These are phyloP conservation scores for Exserohilum turcica DNA, from an alignment of 2,329 filamentous ascomycete genomes.

Conservation along the genomic window DNA sequence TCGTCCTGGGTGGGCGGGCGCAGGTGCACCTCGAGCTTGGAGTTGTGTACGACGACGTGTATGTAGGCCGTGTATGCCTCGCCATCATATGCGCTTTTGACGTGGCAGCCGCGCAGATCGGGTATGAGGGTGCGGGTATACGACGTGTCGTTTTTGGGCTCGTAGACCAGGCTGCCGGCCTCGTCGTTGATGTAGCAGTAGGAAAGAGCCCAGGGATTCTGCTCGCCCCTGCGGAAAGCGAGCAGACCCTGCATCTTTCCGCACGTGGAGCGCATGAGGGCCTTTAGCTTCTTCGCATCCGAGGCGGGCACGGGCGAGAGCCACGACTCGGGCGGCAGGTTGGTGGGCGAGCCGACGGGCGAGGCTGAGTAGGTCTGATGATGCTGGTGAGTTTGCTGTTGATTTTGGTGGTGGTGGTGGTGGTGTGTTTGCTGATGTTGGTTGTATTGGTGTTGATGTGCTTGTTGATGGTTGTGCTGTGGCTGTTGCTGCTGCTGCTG, in stretches of 20 bases:
- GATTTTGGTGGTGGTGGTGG: constrained; percentile 13
- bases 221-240: constrained; percentile 69
- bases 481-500: constrained; percentile 33
- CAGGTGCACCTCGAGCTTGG: constrained; percentile 66
- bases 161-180: constrained; percentile 74
- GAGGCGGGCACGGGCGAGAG: constrained; percentile 58
- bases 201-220: constrained; percentile 70
- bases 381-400: constrained; percentile 6
- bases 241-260: constrained; percentile 81
- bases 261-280: constrained; percentile 76
- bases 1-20: constrained; percentile 68
- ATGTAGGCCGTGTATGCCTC: constrained; percentile 57
- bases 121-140: constrained; percentile 68
- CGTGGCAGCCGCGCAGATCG: constrained; percentile 74
- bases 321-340: constrained; percentile 42
- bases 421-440: constrained; percentile 18
- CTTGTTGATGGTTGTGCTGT: constrained; percentile 2
- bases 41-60: constrained; percentile 59
- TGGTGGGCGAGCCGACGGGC: constrained; percentile 28
- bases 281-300: constrained; percentile 73
- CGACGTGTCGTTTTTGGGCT: constrained; percentile 69
- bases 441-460: not conserved
- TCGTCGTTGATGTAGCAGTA: constrained; percentile 80
- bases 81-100: constrained; percentile 58
- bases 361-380: constrained; percentile 22